A percentile compares a stretch with the other conserved stretches of the same genome.
These are phyloP conservation scores for Lenzites betulinus DNA, from an alignment of 768 basidiomycete genomes.

Conservation along the genomic window DNA sequence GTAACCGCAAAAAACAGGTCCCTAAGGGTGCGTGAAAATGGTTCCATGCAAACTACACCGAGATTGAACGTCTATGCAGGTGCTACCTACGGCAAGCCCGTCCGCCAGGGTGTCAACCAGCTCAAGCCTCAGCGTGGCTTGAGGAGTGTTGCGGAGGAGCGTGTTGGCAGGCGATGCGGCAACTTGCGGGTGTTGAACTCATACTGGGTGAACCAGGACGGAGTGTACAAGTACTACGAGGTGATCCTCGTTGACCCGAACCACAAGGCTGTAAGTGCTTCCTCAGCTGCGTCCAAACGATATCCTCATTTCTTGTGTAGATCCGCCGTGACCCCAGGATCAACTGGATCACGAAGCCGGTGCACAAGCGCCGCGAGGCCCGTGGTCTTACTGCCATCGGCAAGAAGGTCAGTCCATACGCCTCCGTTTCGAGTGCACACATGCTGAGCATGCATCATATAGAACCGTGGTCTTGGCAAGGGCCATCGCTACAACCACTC, in stretches of 20 bases:
- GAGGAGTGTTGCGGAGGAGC: constrained; percentile 94
- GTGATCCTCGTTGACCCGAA: constrained; percentile 96
- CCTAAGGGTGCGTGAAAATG: constrained; percentile 74
- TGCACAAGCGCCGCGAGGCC: constrained; percentile 97
- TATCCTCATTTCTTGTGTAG: constrained; percentile 38
- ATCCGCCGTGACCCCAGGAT: constrained; percentile 96
- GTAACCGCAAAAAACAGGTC: constrained; percentile 98
- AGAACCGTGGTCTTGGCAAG: constrained; percentile 98
- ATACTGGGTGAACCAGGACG: constrained; percentile 99
- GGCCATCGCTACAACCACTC: constrained; percentile 93
- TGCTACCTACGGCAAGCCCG: constrained; percentile 99
- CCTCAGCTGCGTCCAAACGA: not conserved
- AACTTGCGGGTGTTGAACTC: constrained; percentile 97
- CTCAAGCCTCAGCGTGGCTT: constrained; percentile 96
- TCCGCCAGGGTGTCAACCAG: constrained; percentile 99
- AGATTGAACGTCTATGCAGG: constrained; percentile 43
- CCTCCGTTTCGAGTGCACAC: constrained; percentile 2
- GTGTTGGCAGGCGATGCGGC: constrained; percentile 94
- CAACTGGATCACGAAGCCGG: constrained; percentile 98
- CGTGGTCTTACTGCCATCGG: constrained; percentile 97
- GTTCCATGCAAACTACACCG: not conserved
- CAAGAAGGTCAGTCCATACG: constrained; percentile 68
- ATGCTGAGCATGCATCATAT: constrained; percentile 10
- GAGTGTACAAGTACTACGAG: constrained; percentile 99
- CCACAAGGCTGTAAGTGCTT: constrained; percentile 81